These are phyloP conservation scores for Dioscorea zingiberensis DNA, from an alignment of 106 monocot species.

Conservation along the genomic window DNA sequence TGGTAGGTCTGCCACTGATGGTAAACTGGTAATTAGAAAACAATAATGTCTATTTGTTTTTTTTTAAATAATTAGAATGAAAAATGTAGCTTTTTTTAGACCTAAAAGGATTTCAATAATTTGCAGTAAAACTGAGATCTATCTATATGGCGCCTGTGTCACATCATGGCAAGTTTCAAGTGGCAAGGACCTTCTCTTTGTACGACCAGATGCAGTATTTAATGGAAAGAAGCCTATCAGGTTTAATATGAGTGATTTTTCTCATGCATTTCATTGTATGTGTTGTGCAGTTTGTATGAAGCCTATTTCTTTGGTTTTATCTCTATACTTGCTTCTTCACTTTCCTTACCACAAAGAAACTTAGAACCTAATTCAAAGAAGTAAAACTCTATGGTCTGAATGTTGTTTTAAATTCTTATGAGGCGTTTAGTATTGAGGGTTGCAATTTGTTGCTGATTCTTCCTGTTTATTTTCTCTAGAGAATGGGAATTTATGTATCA, in stretches of 20 bases:
- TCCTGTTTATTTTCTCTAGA: too few species aligned
- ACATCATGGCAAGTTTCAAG: slow-evolving; percentile 74
- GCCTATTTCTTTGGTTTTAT: too few species aligned
- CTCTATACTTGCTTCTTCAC: too few species aligned
- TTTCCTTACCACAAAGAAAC: too few species aligned
- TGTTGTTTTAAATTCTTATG: too few species aligned
- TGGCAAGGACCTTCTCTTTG: slow-evolving; percentile 82
- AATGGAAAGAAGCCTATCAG: slow-evolving; percentile 93
- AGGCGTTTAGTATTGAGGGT: too few species aligned
- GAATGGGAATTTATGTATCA: too few species aligned
- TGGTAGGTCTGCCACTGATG: neutral
- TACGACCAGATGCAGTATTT: slow-evolving; percentile 98
- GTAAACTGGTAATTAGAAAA: neutral
- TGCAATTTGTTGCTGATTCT: too few species aligned
- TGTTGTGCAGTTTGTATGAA: too few species aligned
- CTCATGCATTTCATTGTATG: too few species aligned
- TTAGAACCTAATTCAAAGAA: too few species aligned
- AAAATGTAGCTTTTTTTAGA: neutral
- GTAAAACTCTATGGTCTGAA: too few species aligned
- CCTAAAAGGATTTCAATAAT: neutral
- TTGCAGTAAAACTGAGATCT: slow-evolving; percentile 84
- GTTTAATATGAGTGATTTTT: slow-evolving; percentile 13
- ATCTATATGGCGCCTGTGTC: slow-evolving; percentile 87
- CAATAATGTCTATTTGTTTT: neutral
- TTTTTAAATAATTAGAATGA: neutral